Conservation (phyloP, 306 rosid genomes). For the Lotus japonicus region DNA sequence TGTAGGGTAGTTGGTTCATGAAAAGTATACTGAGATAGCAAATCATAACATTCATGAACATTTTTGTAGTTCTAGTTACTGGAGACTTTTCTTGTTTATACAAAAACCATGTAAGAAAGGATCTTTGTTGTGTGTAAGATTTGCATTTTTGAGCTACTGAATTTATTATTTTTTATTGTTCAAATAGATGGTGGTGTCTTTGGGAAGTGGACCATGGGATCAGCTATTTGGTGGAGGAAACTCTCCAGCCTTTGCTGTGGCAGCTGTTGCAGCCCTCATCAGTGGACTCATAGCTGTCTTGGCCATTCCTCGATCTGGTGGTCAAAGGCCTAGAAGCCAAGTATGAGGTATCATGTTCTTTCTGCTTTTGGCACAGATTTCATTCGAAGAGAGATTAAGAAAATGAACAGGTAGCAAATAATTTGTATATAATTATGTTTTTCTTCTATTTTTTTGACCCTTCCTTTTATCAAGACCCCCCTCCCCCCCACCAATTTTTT, state of each 20-base stretch:
- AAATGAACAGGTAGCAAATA: conserved; percentile 29
- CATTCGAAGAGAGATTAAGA: conserved; percentile 19
- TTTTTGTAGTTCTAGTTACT: neutral
- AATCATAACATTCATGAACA: neutral
- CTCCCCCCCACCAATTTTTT: neutral
- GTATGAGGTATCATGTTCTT: conserved; percentile 63
- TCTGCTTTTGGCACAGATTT: conserved; percentile 24
- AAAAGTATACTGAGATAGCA: neutral
- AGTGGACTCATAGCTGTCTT: conserved; percentile 79
- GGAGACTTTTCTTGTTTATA: neutral
- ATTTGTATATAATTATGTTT: conserved; percentile 33
- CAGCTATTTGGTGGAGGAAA: conserved; percentile 99
- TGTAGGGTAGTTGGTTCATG: too few relatives aligned
- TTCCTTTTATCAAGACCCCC: conserved; percentile 19
- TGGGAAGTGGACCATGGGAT: conserved; percentile 99
- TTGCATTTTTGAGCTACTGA: conserved; percentile 7
- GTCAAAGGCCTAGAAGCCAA: conserved; percentile 53
- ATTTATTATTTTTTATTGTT: conserved; percentile 28
- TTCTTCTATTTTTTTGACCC: conserved; percentile 14
- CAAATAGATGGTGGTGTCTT: conserved; percentile 76
- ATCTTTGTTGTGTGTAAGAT: neutral
- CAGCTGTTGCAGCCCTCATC: conserved; percentile 74
- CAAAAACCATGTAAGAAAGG: neutral
- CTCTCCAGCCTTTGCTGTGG: conserved; percentile 88
- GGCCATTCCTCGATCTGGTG: conserved; percentile 69